Conservation (phyloP, 345 rosid genomes). For the Lenwebbia sp. region DNA sequence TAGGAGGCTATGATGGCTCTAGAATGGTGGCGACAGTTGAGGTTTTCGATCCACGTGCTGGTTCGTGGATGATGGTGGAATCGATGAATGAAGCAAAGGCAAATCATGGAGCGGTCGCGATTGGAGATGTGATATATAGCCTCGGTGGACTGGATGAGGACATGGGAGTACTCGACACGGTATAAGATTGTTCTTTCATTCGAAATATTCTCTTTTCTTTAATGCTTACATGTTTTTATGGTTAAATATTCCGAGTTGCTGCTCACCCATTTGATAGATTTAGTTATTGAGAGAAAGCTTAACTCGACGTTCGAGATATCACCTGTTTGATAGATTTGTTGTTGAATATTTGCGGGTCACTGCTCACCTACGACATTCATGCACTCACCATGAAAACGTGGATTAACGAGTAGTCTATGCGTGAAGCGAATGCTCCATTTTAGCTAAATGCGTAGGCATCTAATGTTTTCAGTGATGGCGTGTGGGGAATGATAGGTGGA, state of each 20-base stretch:
- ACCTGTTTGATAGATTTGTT: not conserved
- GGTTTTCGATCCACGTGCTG: constrained; percentile 25
- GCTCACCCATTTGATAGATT: not conserved
- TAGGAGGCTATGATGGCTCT: constrained; percentile 26
- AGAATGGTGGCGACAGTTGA: constrained; percentile 20
- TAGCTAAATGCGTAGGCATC: not conserved
- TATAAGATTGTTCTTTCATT: not conserved
- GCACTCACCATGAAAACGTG: not conserved
- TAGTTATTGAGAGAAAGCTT: not conserved
- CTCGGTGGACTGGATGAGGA: constrained; percentile 18
- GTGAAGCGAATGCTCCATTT: not conserved
- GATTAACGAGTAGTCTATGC: not conserved
- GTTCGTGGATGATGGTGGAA: constrained; percentile 16
- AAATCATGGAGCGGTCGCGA: constrained; percentile 17
- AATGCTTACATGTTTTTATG: not conserved
- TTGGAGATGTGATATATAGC: constrained; percentile 13
- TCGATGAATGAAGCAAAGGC: constrained; percentile 18
- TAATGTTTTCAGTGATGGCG: not conserved
- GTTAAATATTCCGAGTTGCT: not conserved
- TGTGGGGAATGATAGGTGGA: constrained; percentile 14
- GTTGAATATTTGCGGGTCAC: not conserved
- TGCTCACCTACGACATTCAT: too few relatives aligned
- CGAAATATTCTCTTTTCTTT: not conserved
- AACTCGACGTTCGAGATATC: not conserved
- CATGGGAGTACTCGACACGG: constrained; percentile 13